These are phyloP conservation scores for Yamadazyma insecticola DNA, from an alignment of 805 yeast genomes.

Conservation along the genomic window DNA sequence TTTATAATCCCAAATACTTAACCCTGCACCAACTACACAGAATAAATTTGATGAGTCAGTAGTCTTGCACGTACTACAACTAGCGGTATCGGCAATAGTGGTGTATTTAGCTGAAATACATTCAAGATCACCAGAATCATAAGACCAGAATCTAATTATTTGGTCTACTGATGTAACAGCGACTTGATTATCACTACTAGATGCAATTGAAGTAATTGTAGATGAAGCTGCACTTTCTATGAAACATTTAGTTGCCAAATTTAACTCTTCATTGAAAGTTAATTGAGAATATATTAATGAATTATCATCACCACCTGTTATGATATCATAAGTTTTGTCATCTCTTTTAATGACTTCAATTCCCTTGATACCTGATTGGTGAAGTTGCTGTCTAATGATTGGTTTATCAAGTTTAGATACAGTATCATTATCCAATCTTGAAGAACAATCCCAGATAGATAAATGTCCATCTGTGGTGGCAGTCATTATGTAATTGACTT, in stretches of 20 bases:
- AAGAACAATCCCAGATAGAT: conserved; percentile 59
- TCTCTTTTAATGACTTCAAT: conserved; percentile 22
- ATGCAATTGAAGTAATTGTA: conserved; percentile 66
- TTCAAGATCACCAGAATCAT: conserved; percentile 17
- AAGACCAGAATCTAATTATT: conserved; percentile 60
- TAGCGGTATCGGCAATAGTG: conserved; percentile 89
- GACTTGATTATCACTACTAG: conserved; percentile 19
- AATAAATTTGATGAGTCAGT: conserved; percentile 25
- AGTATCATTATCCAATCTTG: conserved; percentile 23
- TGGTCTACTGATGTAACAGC: conserved; percentile 84
- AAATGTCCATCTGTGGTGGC: conserved; percentile 85
- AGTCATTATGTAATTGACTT: conserved; percentile 37
- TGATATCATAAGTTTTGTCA: conserved; percentile 24
- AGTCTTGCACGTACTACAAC: conserved; percentile 43
- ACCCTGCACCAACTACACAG: conserved; percentile 78
- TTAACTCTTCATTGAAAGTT: conserved; percentile 4
- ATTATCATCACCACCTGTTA: conserved; percentile 94
- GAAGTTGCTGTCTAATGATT: conserved; percentile 50
- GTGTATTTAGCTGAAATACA: conserved; percentile 51
- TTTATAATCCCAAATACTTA: conserved; percentile 44
- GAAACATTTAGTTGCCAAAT: conserved; percentile 20
- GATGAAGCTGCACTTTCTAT: conserved; percentile 72
- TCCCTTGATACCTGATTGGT: conserved; percentile 82
- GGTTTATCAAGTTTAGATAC: conserved; percentile 16
- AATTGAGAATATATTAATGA: conserved; percentile 39